phyloP scores from a whole-genome alignment of 306 rosid species.

The Echinosophora koreensis region DNA sequence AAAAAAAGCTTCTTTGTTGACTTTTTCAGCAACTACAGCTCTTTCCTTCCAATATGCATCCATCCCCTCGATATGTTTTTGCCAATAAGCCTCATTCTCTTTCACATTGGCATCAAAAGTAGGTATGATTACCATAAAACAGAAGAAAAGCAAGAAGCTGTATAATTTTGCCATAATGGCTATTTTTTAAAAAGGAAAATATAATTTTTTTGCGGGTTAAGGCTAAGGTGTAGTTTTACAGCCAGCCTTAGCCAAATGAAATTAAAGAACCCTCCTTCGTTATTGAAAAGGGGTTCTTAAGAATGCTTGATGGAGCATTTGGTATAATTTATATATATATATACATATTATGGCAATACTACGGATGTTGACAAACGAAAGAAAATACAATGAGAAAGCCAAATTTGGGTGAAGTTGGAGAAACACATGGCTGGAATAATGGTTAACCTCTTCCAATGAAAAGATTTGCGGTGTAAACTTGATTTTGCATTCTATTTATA shows the following conservation, averaged over 20 bases:
- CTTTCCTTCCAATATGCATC: constrained; percentile 69
- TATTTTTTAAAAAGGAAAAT: background rate
- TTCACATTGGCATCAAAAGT: constrained; percentile 50
- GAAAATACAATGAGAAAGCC: background rate
- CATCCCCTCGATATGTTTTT: background rate
- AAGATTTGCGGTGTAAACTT: constrained; percentile 15
- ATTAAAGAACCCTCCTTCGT: constrained; percentile 14
- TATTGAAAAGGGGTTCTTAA: background rate
- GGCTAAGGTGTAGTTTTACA: constrained; percentile 18
- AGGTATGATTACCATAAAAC: constrained; percentile 40
- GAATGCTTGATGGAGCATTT: background rate
- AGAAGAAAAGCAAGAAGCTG: background rate
- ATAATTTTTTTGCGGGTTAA: background rate
- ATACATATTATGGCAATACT: constrained; percentile 11
- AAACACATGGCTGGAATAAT: constrained; percentile 35
- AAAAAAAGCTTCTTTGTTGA: constrained; percentile 39
- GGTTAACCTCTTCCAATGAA: constrained; percentile 32
- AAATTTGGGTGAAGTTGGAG: constrained; percentile 33
- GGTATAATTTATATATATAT: background rate
- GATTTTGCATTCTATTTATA: constrained; percentile 29
- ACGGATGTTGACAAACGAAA: background rate
- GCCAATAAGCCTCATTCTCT: background rate
- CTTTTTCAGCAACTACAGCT: constrained; percentile 44
- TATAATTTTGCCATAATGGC: constrained; percentile 5
- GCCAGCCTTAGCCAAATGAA: constrained; percentile 28